Base-by-base conservation (phyloP, 345 rosid genomes). In the Eucalyptus viminalis region DNA sequence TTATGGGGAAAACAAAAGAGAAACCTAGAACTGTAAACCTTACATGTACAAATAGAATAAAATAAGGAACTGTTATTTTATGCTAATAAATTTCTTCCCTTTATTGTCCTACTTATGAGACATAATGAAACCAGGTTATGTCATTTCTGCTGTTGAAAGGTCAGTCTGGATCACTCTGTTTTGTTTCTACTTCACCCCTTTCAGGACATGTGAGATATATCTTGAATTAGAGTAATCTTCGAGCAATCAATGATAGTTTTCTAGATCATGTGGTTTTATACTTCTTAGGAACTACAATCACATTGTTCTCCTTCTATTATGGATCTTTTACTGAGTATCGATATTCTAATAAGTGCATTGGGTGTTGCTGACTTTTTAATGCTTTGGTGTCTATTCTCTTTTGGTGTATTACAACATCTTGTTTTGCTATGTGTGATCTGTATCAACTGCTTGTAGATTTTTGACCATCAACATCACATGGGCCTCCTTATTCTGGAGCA, bases 391-490 rank as follows among this genome's bases (percentile, higher is more conserved):
- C 58, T 53, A 19, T 21, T 86, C 27, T 86, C 87, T 47, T n/a
- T 49, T 50, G 60, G 37, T 49, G 60, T 53, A 14, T 53, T 86
- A 49, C 44, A 5, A n/a, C 58, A 17, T n/a, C 19, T 69, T 19
- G 80, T 47, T 34, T 58, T 49, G 25, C 45, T 37, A 37, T 34
- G 45, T 80, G n/a, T 80, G 60, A 49, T 45, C 87, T 60, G 49
- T 72, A 44, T 83, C 47, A 49, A 89, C 88, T 85, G 86, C 72
- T 53, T 93, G 89, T 67, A 97, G 99, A 92, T 96, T 87, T 96
- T 92, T 95, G 99, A 97, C 87, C 95, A 95, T 91, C 99, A 95
- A 92, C 98, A 98, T 92, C 97, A 96, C 80, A 97, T 98, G 99
- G 99, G 99, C 87, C 97, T 98, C 90, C 94, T 98, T 80, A 89